A percentile compares a stretch with the other conserved stretches of the same genome.
phyloP scores from a whole-genome alignment of 1,284 basidiomycete genomes.

The Takashimella tepidaria region DNA sequence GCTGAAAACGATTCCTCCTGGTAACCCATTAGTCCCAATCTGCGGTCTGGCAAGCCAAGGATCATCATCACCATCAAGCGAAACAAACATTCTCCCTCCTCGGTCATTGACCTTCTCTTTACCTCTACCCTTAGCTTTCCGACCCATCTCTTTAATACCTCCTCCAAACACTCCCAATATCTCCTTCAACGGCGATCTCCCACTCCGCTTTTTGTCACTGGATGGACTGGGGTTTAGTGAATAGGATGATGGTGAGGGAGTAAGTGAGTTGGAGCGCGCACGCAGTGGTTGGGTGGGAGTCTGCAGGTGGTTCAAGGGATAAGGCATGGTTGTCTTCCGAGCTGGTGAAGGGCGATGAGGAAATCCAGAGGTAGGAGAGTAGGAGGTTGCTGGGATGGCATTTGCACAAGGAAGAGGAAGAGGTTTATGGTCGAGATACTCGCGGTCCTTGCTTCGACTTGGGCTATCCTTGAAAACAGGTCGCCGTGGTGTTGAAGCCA shows the following conservation, averaged over 20 bases:
- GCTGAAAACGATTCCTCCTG: constrained; percentile 35
- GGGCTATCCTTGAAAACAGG: neutral
- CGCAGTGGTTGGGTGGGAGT: constrained; percentile 18
- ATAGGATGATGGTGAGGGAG: constrained; percentile 24
- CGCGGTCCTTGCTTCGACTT: constrained; percentile 18
- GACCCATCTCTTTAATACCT: constrained; percentile 23
- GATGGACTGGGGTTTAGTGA: constrained; percentile 27
- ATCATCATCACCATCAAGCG: constrained; percentile 5
- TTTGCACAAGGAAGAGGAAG: constrained; percentile 29
- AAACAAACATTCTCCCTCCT: constrained; percentile 9
- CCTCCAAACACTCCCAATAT: constrained; percentile 36
- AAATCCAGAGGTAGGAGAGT: constrained; percentile 2
- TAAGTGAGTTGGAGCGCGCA: constrained; percentile 16
- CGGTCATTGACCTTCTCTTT: constrained; percentile 21
- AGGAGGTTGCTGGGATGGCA: constrained; percentile 11
- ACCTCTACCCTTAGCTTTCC: constrained; percentile 29
- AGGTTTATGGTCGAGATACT: constrained; percentile 38
- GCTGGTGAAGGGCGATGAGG: neutral
- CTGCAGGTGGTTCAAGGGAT: constrained; percentile 29
- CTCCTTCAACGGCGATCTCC: constrained; percentile 37
- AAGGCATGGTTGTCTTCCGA: constrained; percentile 8
- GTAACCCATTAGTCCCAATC: constrained; percentile 27
- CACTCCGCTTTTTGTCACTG: constrained; percentile 13
- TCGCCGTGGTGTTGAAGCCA: neutral
- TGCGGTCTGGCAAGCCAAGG: constrained; percentile 10